Evolutionary conservation across 305 asterid species (phyloP), one percentile per base, ranked within the genome.

Genomic region (Lippia alba): DNA sequence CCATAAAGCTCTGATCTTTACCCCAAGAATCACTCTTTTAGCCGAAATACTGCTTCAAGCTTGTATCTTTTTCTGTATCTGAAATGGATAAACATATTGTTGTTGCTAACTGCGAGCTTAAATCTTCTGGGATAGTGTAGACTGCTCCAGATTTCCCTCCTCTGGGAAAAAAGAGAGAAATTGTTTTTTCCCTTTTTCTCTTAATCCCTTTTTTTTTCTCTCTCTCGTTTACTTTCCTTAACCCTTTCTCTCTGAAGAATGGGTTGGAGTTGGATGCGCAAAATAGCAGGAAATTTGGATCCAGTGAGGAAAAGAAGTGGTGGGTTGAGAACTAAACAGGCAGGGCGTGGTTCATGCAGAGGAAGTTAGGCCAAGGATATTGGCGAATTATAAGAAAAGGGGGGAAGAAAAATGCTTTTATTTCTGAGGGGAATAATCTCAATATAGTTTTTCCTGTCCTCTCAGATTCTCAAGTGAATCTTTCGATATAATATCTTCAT

Each of bases 301-400:
- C 97, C 97, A 61, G 85, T 74, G 78, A 91, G 98, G 80, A 90
- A 85, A 74, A 88, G 92, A 65, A 92, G 98, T 73, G 96, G 99
- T 81, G 98, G 99, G 50, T 78, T 94, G 84, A 88, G 99, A 84
- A 92, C 99, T 15, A 90, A 92, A 87, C 99, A 94, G 71, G 99
- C 99, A 51, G 99, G 99, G 40, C 92, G 99, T 63, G 97, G 94
- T 19, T 94, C 99, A 84, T 94, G 98, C 82, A 82, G 99, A 70
- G 99, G 99, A 78, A 91, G 99, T 91, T 94, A 94, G 99, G 69
- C 77, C 46, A 69, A 66, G 56, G 15, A 15, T 18, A 16, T 74
- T 73, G 60, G 17, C 66, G 67, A 72, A 68, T 66, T 58, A 39
- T 0, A 33, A 57, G 49, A 56, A 57, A 55, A 64, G 69, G 54